These are phyloP conservation scores for Eucalyptus camaldulensis DNA, from an alignment of 345 rosid genomes.

Conservation along the genomic window DNA sequence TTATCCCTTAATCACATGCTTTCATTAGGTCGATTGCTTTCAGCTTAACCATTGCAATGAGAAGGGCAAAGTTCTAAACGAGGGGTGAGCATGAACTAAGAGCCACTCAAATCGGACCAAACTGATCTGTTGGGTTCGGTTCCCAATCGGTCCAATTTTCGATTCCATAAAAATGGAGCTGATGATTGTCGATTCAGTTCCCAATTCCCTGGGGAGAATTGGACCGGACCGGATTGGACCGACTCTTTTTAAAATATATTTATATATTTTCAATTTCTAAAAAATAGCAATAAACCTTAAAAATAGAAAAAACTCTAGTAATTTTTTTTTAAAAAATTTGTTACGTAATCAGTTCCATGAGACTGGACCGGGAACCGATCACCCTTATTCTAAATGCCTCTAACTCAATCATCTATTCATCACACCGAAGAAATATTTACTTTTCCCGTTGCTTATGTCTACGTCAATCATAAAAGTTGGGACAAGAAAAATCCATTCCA, in stretches of 20 bases:
- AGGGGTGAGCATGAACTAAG: no score
- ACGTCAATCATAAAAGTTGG: neutral
- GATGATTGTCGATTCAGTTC: no score
- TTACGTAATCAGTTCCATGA: fast-evolving
- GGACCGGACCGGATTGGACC: no score
- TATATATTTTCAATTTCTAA: no score
- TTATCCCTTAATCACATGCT: neutral
- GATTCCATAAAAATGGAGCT: no score
- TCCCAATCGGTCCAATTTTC: fast-evolving
- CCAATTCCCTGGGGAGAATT: fast-evolving
- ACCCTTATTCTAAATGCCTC: no score
- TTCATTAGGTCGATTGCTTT: neutral
- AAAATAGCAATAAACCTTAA: no score
- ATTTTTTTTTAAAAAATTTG: no score
- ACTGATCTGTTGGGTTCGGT: fast-evolving
- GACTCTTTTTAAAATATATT: no score
- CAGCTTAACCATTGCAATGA: neutral
- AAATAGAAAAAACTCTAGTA: no score
- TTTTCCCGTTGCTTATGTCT: neutral
- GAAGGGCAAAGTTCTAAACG: neutral
- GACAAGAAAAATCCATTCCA: neutral
- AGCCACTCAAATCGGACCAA: fast-evolving
- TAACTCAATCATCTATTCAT: neutral
- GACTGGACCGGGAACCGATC: fast-evolving
- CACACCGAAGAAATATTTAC: neutral